Evolutionary conservation across 257 asterid genomes (phyloP), one percentile per base, ranked within the genome.

Genomic region (Gardenia jasminoides): DNA sequence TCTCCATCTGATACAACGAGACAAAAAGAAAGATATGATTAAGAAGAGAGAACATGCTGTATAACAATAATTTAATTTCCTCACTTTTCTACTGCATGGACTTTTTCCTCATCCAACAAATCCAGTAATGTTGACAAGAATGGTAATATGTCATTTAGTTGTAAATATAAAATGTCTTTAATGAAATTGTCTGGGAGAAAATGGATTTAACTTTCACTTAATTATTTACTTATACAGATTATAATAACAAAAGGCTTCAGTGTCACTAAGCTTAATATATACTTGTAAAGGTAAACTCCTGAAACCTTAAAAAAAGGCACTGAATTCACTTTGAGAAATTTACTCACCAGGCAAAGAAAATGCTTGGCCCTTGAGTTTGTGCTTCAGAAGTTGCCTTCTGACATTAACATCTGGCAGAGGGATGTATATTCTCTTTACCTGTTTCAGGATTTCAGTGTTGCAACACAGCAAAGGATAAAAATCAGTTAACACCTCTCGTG

Each of bases 361-460:
- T 75, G 93, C 88, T 56, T 87, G 84, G 78, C 97, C 97, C 89
- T 87, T 93, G 80, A 96, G 99, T 90, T 89, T 91, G 87, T 96
- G 96, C 86, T 86, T 90, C 80, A 96, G 80, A 82, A 96, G 98
- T 78, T 87, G 86, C 80, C 90, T 88, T 83, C 99, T 91, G 74
- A 96, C 97, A 70, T 84, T 87, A 71, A 84, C 85, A 90, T 96
- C 99, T 70, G 98, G 99, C 85, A 96, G 83, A 80, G 99, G 99
- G 67, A 96, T 93, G 87, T 96, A 96, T 76, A 96, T 96, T 85
- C 93, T 92, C 90, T 96, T 96, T 84, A 96, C 99, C 99, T 96
- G 87, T 79, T 80, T 54, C 80, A 78, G 74, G 61, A 75, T 61
- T 83, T 73, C 76, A 66, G 10, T 28, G 28, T 47, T 22, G 64